Evolutionary conservation across 2,329 filamentous ascomycete species (phyloP), one percentile per base, ranked within the genome.

Genomic region (Penicillium sp.): DNA sequence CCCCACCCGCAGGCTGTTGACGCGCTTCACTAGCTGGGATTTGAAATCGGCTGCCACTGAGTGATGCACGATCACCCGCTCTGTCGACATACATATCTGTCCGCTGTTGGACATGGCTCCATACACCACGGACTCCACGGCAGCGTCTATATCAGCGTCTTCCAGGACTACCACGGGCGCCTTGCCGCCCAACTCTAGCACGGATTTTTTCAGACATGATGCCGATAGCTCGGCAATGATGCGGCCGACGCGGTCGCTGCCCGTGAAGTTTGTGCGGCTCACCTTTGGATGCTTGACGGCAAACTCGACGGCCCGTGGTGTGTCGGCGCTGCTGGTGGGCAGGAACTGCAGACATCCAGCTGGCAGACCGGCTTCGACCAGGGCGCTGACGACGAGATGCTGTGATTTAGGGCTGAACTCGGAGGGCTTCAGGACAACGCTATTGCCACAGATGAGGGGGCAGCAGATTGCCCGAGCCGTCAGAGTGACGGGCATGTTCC

Each of bases 171-270:
- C 36, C 9, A 42, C 42, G 26, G 51, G 48, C 13, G 42, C 42
- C 40, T 54, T 54, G 28, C 51, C 51, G 23, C 51, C 51, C 9
- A 54, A 40, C 40, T 54, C 51, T n/a, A 54, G 42, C 22, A 54
- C 32, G 27, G 38, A 46, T 18, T 34, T 44, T 28, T 54, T 54
- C 38, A 52, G 32, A 45, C 39, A 46, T 4, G 34, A 28, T n/a
- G 49, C 49, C 13, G 49, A 50, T 34, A 41, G 40, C 6, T 23
- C 40, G 20, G 45, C 48, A 23, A 54, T 51, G 40, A 49, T 44
- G 18, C 35, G 40, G 28, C 51, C 51, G 26, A 51, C 49, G 24
- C 37, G 34, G 39, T 43, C 44, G 22, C 49, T 49, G 24, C 51
- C 51, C 18, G 49, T 52, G 36, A 54, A 54, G 32, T 49, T 46